These are phyloP conservation scores for Lachnellula arida DNA, from an alignment of 2,329 filamentous ascomycete species.

Conservation along the genomic window DNA sequence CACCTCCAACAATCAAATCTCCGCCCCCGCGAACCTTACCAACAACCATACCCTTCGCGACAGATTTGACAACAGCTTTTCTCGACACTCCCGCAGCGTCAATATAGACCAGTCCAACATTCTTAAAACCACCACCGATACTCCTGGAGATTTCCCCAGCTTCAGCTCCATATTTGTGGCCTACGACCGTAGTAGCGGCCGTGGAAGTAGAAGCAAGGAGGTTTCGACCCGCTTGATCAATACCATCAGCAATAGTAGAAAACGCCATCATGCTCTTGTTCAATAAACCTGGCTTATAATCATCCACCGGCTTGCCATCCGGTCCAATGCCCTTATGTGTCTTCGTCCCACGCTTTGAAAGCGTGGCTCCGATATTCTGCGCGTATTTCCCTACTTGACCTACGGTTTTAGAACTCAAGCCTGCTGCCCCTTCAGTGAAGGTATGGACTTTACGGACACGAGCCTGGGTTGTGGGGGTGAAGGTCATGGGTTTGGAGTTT, in stretches of 20 bases:
- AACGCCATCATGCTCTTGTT: constrained; percentile 98
- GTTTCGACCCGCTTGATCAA: constrained; percentile 79
- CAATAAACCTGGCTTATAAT: constrained; percentile 84
- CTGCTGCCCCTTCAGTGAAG: constrained; percentile 75
- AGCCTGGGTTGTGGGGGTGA: constrained; percentile 77
- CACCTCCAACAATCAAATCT: constrained; percentile 68
- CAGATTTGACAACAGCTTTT: constrained; percentile 84
- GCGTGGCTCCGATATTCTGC: constrained; percentile 79
- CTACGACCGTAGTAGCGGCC: constrained; percentile 80
- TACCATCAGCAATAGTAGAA: constrained; percentile 87
- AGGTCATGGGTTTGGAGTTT: constrained; percentile 75
- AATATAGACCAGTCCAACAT: constrained; percentile 95
- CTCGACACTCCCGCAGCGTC: constrained; percentile 91
- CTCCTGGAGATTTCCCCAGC: constrained; percentile 73
- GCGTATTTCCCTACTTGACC: constrained; percentile 78
- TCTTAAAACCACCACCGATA: constrained; percentile 84
- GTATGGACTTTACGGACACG: constrained; percentile 85
- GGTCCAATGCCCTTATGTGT: constrained; percentile 60
- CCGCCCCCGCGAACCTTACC: constrained; percentile 71
- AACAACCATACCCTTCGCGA: constrained; percentile 94
- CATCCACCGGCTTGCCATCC: constrained; percentile 55
- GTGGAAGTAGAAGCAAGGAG: constrained; percentile 69
- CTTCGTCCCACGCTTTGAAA: constrained; percentile 58
- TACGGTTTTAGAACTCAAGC: constrained; percentile 78
- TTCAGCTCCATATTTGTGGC: constrained; percentile 84